Percentiles rank a stretch among this genome's conserved stretches.
These are phyloP conservation scores for Alectoria sarmentosa DNA, from an alignment of 495 filamentous ascomycete genomes.

Conservation along the genomic window DNA sequence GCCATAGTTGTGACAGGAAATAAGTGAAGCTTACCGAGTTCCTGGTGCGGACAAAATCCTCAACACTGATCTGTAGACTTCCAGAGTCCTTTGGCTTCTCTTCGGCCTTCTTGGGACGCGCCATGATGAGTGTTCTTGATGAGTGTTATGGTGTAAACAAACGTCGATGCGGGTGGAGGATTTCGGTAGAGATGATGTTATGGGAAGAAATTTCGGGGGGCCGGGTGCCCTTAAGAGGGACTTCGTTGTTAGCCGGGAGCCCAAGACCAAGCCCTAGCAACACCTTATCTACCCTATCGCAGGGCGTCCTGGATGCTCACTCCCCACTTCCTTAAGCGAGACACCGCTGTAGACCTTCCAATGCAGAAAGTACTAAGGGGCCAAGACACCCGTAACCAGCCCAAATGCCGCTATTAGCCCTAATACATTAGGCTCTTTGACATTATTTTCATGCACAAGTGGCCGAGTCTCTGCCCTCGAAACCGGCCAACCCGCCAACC, in stretches of 20 bases:
- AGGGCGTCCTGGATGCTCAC: slow-evolving; percentile 2
- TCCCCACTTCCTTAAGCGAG: background rate
- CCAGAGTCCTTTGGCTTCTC: slow-evolving; percentile 36
- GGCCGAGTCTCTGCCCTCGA: background rate
- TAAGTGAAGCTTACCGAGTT: slow-evolving; percentile 50
- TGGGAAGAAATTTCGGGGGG: slow-evolving; percentile 14
- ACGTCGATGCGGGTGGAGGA: slow-evolving; percentile 9
- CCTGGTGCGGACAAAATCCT: slow-evolving; percentile 55
- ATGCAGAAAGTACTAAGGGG: background rate
- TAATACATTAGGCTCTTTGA: background rate
- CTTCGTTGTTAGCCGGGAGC: background rate
- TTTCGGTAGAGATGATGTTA: slow-evolving; percentile 9
- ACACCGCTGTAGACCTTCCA: background rate
- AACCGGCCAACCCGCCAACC: background rate
- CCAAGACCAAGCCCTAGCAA: slow-evolving; percentile 5
- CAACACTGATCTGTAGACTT: slow-evolving; percentile 45
- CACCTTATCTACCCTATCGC: slow-evolving; percentile 12
- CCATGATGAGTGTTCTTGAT: slow-evolving; percentile 30
- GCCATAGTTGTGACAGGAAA: slow-evolving; percentile 23
- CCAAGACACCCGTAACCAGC: background rate
- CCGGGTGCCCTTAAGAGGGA: slow-evolving; percentile 15
- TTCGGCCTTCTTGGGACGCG: slow-evolving; percentile 42
- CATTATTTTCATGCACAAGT: background rate
- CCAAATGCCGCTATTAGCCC: background rate
- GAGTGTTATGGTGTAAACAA: background rate